Evolutionary conservation across 1,139 yeast species (phyloP).

Genomic region (Trichomonascaceae sp.): DNA sequence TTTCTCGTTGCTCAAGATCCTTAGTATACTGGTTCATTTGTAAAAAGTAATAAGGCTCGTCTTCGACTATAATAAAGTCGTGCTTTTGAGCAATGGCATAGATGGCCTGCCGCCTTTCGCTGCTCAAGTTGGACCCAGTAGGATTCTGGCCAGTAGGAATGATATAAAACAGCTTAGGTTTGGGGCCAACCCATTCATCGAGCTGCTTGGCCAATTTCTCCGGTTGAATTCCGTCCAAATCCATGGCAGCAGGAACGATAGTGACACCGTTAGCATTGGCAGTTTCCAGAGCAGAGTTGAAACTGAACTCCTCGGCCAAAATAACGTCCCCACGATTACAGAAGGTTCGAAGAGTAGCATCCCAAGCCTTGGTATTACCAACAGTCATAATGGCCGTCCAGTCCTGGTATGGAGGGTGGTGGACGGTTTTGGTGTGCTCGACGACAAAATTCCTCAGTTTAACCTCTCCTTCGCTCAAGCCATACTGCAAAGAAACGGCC

Average conservation of each 20-base stretch:
- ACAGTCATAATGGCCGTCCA: slow-evolving; percentile 61
- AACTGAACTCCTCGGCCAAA: slow-evolving; percentile 76
- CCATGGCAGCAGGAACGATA: slow-evolving; percentile 72
- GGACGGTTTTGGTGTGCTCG: slow-evolving; percentile 73
- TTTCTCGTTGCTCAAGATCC: slow-evolving; percentile 28
- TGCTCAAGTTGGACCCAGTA: slow-evolving; percentile 73
- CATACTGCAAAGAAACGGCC: slow-evolving; percentile 86
- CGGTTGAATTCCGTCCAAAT: slow-evolving; percentile 73
- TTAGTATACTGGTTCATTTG: slow-evolving; percentile 68
- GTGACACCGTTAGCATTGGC: slow-evolving; percentile 68
- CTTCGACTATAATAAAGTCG: slow-evolving; percentile 78
- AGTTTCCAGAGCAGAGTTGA: slow-evolving; percentile 78
- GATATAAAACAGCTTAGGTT: slow-evolving; percentile 76
- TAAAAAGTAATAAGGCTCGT: slow-evolving; percentile 90
- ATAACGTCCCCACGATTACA: slow-evolving; percentile 71
- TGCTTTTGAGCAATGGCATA: slow-evolving; percentile 70
- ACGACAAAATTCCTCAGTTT: slow-evolving; percentile 60
- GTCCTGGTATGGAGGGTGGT: slow-evolving; percentile 52
- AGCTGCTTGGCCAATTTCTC: slow-evolving; percentile 58
- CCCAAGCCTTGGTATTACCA: slow-evolving; percentile 91
- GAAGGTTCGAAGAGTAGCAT: slow-evolving; percentile 74
- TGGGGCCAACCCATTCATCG: slow-evolving; percentile 64
- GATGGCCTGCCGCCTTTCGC: slow-evolving; percentile 64
- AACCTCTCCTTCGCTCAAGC: slow-evolving; percentile 72
- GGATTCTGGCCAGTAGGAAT: slow-evolving; percentile 95